A percentile compares a stretch with the other conserved stretches of the same genome.
These are phyloP conservation scores for Nosema bombycis DNA, from an alignment of 371 early-diverging fungal species.

Conservation along the genomic window DNA sequence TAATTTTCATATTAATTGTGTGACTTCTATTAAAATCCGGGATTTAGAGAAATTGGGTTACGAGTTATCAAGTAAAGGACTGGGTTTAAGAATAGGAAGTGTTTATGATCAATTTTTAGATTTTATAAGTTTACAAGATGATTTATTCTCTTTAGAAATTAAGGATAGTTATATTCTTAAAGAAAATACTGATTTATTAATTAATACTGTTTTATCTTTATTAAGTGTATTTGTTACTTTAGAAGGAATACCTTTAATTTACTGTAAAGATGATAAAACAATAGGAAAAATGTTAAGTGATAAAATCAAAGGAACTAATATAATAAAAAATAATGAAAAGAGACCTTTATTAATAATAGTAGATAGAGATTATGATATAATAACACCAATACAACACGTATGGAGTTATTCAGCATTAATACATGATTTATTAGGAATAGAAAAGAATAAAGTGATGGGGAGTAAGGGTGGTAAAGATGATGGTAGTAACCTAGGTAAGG, in stretches of 20 bases:
- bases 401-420: constrained; percentile 93
- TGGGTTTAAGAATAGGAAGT: constrained; percentile 56
- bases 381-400: constrained; percentile 82
- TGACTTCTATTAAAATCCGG: constrained; percentile 74
- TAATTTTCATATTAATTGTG: constrained; percentile 84
- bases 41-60: constrained; percentile 86
- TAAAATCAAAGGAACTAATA: constrained; percentile 42
- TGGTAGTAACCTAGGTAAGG: no score
- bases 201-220: constrained; percentile 72
- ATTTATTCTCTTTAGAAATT: constrained; percentile 84
- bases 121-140: constrained; percentile 78
- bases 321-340: constrained; percentile 42
- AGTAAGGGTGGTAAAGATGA: no score
- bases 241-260: constrained; percentile 66
- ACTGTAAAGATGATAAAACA: constrained; percentile 3
- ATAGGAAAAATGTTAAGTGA: constrained; percentile 39
- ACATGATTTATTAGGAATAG: constrained; percentile 83
- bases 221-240: constrained; percentile 84
- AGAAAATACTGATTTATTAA: constrained; percentile 73
- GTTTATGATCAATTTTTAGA: constrained; percentile 91
- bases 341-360: constrained; percentile 75
- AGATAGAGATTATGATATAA: constrained; percentile 85
- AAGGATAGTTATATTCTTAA: constrained; percentile 72
- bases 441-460: constrained; percentile 75
- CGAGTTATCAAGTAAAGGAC: constrained; percentile 54